A percentile compares a stretch with the other conserved stretches of the same genome.
These are phyloP conservation scores for Steccherinum ochraceum DNA, from an alignment of 768 basidiomycete species.

Conservation along the genomic window DNA sequence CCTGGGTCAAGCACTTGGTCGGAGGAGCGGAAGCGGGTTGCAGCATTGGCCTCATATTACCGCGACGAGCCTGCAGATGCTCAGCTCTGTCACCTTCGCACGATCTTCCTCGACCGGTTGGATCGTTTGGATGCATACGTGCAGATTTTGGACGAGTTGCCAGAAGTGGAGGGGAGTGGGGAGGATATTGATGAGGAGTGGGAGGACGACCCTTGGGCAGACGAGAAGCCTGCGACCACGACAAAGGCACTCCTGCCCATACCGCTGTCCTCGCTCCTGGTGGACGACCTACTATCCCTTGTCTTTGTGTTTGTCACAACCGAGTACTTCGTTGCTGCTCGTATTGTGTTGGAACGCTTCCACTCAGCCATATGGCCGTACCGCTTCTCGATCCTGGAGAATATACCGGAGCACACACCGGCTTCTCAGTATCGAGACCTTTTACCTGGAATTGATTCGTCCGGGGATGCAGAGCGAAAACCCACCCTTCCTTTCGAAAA, in stretches of 20 bases:
- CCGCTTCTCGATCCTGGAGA: constrained; percentile 64
- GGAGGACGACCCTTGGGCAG: constrained; percentile 78
- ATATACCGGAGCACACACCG: constrained; percentile 66
- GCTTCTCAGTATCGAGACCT: constrained; percentile 57
- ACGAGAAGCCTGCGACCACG: constrained; percentile 27
- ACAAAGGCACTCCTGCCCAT: constrained; percentile 27
- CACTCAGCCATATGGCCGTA: constrained; percentile 53
- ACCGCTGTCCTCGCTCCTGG: constrained; percentile 59
- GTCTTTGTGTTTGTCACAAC: constrained; percentile 64
- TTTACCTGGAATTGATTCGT: constrained; percentile 54
- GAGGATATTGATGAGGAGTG: constrained; percentile 48
- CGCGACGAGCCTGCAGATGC: constrained; percentile 50
- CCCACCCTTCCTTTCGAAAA: constrained; percentile 39
- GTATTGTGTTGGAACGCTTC: constrained; percentile 54
- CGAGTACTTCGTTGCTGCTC: constrained; percentile 52
- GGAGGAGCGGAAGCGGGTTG: constrained; percentile 13
- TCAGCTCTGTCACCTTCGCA: constrained; percentile 58
- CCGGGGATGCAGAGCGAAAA: constrained; percentile 37
- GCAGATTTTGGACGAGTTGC: constrained; percentile 43
- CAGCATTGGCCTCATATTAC: constrained; percentile 47
- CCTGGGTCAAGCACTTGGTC: constrained; percentile 14
- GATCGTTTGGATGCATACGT: constrained; percentile 71
- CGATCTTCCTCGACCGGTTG: constrained; percentile 57
- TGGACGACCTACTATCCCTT: constrained; percentile 45
- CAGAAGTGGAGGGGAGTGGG: constrained; percentile 12